Percentiles rank a stretch among this genome's conserved stretches.
Evolutionary conservation across 139 green algal genomes (phyloP).

Genomic region (Zygnema circumcarinatum): DNA sequence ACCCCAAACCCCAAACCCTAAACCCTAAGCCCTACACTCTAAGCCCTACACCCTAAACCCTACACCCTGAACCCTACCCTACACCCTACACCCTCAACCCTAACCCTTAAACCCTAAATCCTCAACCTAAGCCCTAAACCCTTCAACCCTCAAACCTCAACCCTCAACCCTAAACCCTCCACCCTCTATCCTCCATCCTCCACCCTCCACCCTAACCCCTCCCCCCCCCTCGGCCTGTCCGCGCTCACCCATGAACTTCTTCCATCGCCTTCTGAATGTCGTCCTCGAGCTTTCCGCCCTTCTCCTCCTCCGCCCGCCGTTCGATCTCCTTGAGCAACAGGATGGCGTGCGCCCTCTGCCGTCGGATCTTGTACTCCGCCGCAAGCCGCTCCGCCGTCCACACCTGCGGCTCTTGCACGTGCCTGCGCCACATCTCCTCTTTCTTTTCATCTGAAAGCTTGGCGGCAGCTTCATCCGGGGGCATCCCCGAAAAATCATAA

Average conservation of each 20-base stretch:
- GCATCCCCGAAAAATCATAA: slow-evolving; percentile 37
- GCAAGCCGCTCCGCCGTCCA: slow-evolving; percentile 51
- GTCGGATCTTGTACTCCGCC: slow-evolving; percentile 46
- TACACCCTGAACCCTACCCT: too few relatives aligned
- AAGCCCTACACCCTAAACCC: too few relatives aligned
- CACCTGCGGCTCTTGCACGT: slow-evolving; percentile 28
- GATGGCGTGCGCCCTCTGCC: slow-evolving; percentile 58
- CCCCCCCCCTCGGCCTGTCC: too few relatives aligned
- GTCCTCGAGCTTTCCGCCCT: slow-evolving; percentile 34
- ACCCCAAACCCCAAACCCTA: too few relatives aligned
- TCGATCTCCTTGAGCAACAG: slow-evolving; percentile 55
- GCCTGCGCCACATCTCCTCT: slow-evolving; percentile 42
- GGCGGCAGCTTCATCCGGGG: slow-evolving; percentile 24
- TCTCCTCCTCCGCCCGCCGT: slow-evolving; percentile 52
- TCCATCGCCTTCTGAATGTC: slow-evolving; percentile 48
- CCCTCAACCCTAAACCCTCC: too few relatives aligned
- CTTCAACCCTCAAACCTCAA: too few relatives aligned
- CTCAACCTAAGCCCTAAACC: too few relatives aligned
- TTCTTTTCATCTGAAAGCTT: slow-evolving; percentile 42
- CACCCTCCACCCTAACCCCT: too few relatives aligned
- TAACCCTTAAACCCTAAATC: too few relatives aligned
- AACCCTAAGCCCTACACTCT: too few relatives aligned
- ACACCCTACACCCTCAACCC: too few relatives aligned
- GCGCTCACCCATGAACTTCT: slow-evolving; percentile 24
- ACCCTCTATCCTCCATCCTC: too few relatives aligned